A percentile compares a stretch with the other conserved stretches of the same genome.
Evolutionary conservation across 2,329 filamentous ascomycete species (phyloP).

Genomic region (Thelonectria rubi): DNA sequence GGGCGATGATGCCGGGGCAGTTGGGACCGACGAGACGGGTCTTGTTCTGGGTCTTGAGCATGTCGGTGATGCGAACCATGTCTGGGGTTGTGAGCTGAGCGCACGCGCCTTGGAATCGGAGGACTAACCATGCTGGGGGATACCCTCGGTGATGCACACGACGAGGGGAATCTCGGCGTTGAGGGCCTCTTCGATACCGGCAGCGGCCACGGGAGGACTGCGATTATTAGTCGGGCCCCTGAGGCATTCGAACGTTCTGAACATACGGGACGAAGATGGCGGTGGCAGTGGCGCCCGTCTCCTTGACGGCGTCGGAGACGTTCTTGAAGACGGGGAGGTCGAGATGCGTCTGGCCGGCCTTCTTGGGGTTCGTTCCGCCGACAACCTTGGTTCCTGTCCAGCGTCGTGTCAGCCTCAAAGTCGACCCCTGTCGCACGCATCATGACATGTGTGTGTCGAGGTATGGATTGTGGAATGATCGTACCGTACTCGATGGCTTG

Average conservation of each 20-base stretch:
- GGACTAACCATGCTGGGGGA: slow-evolving; percentile 88
- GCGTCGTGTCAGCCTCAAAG: slow-evolving; percentile 38
- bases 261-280: slow-evolving; percentile 95
- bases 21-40: slow-evolving; percentile 96
- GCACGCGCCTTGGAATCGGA: slow-evolving; percentile 15
- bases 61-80: slow-evolving; percentile 98
- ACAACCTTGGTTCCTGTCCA: slow-evolving; percentile 89
- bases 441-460: slow-evolving; percentile 36
- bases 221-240: slow-evolving; percentile 24
- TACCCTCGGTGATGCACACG: slow-evolving; percentile 98
- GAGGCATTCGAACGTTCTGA: slow-evolving; percentile 6
- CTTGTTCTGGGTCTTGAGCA: slow-evolving; percentile 97
- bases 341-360: slow-evolving; percentile 90
- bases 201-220: slow-evolving; percentile 89
- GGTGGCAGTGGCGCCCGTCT: slow-evolving; percentile 89
- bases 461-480: slow-evolving; percentile 37
- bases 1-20: slow-evolving; percentile 96
- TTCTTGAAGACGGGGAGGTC: slow-evolving; percentile 92
- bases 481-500: slow-evolving; percentile 99
- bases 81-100: slow-evolving; percentile 62
- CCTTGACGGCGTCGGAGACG: slow-evolving; percentile 86
- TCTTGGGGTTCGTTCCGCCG: slow-evolving; percentile 98
- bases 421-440: slow-evolving; percentile 39
- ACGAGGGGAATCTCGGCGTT: slow-evolving; percentile 91
- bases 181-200: slow-evolving; percentile 96